Evolutionary conservation across 768 basidiomycete species (phyloP).

Genomic region (Pisolithus microcarpus): DNA sequence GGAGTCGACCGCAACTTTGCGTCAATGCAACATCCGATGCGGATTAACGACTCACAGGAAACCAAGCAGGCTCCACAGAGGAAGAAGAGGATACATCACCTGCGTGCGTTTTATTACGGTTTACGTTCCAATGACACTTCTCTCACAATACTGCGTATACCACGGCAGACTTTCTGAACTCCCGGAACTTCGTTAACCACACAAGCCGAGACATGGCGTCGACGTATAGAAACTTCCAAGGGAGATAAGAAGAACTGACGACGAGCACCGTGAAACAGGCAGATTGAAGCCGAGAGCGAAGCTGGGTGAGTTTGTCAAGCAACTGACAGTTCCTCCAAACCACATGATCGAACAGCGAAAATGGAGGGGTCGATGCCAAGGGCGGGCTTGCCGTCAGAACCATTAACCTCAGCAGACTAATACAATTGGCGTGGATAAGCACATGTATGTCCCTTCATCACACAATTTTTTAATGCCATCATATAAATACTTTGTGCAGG

Average conservation of each 20-base stretch:
- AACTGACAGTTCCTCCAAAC: neutral
- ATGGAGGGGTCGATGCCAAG: slow-evolving; percentile 60
- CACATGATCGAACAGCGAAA: slow-evolving; percentile 35
- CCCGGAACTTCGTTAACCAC: slow-evolving; percentile 76
- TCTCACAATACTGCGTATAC: slow-evolving; percentile 17
- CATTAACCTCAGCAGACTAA: slow-evolving; percentile 98
- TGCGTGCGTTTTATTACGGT: slow-evolving; percentile 38
- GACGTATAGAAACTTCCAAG: slow-evolving; percentile 78
- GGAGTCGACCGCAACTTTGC: slow-evolving; percentile 56
- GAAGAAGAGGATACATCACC: slow-evolving; percentile 35
- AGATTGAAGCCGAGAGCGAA: slow-evolving; percentile 52
- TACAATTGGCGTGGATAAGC: slow-evolving; percentile 94
- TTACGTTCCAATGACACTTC: neutral
- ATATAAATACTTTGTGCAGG: slow-evolving; percentile 37
- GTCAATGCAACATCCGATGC: slow-evolving; percentile 44
- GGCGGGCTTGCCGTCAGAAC: slow-evolving; percentile 65
- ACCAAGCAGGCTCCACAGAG: slow-evolving; percentile 16
- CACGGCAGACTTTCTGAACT: slow-evolving; percentile 39
- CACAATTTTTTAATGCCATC: neutral
- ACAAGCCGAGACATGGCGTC: slow-evolving; percentile 72
- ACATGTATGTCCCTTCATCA: slow-evolving; percentile 57
- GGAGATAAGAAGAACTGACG: slow-evolving; percentile 64
- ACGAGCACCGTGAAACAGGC: slow-evolving; percentile 20
- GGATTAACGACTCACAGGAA: slow-evolving; percentile 14
- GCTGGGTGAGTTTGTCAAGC: slow-evolving; percentile 42